Conservation (phyloP, 352 stramenopile species). For the Phytophthora nicotianae region DNA sequence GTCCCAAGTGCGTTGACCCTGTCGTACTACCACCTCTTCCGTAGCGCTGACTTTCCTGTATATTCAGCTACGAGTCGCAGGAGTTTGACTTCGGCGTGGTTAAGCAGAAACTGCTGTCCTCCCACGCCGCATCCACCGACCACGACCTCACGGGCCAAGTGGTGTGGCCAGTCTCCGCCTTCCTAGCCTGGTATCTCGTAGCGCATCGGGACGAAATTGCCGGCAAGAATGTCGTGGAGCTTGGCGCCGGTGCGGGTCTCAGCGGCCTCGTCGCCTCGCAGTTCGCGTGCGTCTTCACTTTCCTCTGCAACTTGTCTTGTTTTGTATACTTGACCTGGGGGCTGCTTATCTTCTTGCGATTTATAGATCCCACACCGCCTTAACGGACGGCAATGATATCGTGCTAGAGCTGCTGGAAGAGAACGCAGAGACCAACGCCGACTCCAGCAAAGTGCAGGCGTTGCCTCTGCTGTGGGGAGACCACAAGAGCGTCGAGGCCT, state of each 20-base stretch:
- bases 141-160: constrained; percentile 82
- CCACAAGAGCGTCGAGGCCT: constrained; percentile 40
- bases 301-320: constrained; percentile 4
- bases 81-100: constrained; percentile 60
- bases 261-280: constrained; percentile 65
- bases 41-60: not conserved
- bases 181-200: constrained; percentile 57
- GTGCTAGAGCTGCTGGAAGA: constrained; percentile 61
- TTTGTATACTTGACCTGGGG: constrained; percentile 9
- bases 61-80: constrained; percentile 45
- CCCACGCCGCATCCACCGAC: constrained; percentile 65
- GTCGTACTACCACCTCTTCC: not conserved
- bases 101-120: constrained; percentile 52
- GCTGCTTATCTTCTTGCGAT: constrained; percentile 11
- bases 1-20: constrained; percentile 5
- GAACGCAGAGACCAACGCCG: constrained; percentile 43
- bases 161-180: constrained; percentile 73
- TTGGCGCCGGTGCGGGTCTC: constrained; percentile 59
- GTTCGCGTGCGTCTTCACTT: constrained; percentile 48
- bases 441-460: constrained; percentile 40
- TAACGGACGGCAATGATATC: constrained; percentile 80
- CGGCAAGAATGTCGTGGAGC: constrained; percentile 57
- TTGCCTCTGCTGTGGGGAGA: constrained; percentile 63
- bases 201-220: constrained; percentile 39
- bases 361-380: constrained; percentile 43